Percentiles rank a stretch among this genome's conserved stretches.
Evolutionary conservation across 345 rosid genomes (phyloP).

Genomic region (Bruguiera parviflora): DNA sequence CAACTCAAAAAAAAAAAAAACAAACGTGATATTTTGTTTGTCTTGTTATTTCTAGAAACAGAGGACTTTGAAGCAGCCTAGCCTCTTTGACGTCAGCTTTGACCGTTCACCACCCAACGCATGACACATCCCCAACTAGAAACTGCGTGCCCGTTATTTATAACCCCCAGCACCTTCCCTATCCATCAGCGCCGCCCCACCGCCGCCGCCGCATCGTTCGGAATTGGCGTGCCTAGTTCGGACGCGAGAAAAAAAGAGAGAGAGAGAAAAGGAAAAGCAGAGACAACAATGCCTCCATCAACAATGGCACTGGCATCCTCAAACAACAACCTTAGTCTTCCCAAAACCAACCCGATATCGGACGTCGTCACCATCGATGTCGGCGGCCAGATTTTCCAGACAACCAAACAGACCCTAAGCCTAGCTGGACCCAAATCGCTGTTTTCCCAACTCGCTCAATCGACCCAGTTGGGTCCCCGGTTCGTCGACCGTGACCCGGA

Average conservation of each 20-base stretch:
- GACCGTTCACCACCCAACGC: too few species aligned
- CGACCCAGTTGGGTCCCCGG: slow-evolving; percentile 30
- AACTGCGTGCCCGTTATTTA: too few species aligned
- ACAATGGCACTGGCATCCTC: neutral
- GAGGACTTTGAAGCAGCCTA: too few species aligned
- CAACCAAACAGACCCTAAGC: slow-evolving; percentile 63
- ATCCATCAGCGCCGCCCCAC: neutral
- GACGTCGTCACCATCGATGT: slow-evolving; percentile 50
- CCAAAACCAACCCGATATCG: neutral
- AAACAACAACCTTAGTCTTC: neutral
- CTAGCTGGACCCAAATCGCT: slow-evolving; percentile 64
- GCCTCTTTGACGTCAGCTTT: too few species aligned
- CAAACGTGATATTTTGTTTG: too few species aligned
- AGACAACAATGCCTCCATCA: slow-evolving; percentile 13
- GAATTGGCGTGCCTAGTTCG: too few species aligned
- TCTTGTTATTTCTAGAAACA: too few species aligned
- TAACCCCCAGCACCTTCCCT: too few species aligned
- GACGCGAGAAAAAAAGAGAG: too few species aligned
- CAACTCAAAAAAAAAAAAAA: too few species aligned
- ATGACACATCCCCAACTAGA: too few species aligned
- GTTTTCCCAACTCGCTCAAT: slow-evolving; percentile 47
- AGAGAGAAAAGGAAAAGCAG: neutral
- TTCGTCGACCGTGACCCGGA: slow-evolving; percentile 92
- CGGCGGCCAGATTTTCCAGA: slow-evolving; percentile 78
- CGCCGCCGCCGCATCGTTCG: neutral